Evolutionary conservation across 2,329 filamentous ascomycete species (phyloP).

Genomic region (Stagonosporopsis chrysanthemi): DNA sequence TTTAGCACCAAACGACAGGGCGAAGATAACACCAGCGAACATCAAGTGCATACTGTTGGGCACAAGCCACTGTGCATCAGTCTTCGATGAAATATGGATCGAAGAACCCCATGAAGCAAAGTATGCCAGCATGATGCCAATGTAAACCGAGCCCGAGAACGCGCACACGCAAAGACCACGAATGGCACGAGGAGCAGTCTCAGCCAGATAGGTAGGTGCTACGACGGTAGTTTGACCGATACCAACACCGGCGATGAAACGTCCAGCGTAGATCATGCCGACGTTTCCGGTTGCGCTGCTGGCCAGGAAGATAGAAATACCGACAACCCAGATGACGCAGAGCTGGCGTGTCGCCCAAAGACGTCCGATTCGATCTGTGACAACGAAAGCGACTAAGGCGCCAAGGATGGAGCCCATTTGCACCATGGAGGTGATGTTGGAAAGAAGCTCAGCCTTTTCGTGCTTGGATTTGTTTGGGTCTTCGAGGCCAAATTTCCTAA

Average conservation of each 20-base stretch:
- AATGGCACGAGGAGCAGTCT: constrained; percentile 72
- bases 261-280: constrained; percentile 67
- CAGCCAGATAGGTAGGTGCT: constrained; percentile 75
- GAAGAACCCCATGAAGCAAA: constrained; percentile 69
- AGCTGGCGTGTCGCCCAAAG: constrained; percentile 54
- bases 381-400: constrained; percentile 66
- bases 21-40: constrained; percentile 75
- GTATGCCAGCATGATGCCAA: constrained; percentile 78
- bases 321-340: constrained; percentile 51
- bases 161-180: constrained; percentile 77
- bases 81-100: constrained; percentile 58
- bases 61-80: constrained; percentile 63
- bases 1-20: constrained; percentile 71
- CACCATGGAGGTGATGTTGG: constrained; percentile 82
- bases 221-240: constrained; percentile 73
- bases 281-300: constrained; percentile 47
- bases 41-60: constrained; percentile 80
- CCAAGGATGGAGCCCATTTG: constrained; percentile 79
- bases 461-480: constrained; percentile 38
- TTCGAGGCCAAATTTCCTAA: constrained; percentile 48
- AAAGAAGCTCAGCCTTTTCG: constrained; percentile 47
- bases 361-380: constrained; percentile 55
- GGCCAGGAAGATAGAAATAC: constrained; percentile 53
- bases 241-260: constrained; percentile 71
- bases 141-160: constrained; percentile 75